These are phyloP conservation scores for Singerocomus inundabilis DNA, from an alignment of 1,284 basidiomycete genomes.

Conservation along the genomic window DNA sequence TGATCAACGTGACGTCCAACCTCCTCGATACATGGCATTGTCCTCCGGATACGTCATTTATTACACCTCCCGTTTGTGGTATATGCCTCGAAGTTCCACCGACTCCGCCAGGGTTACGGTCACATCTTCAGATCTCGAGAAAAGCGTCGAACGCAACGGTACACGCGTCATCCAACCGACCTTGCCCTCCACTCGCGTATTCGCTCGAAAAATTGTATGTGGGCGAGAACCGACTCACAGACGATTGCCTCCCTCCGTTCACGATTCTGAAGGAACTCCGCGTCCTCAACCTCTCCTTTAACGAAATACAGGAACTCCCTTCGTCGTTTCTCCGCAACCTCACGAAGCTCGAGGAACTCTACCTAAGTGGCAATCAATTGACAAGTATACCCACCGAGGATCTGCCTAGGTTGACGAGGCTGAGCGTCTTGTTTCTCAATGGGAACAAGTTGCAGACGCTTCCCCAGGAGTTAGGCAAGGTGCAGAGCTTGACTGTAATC, in stretches of 20 bases:
- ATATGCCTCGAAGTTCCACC: slow-evolving; percentile 23
- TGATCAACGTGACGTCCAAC: slow-evolving; percentile 91
- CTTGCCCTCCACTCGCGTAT: slow-evolving; percentile 66
- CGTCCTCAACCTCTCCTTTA: slow-evolving; percentile 93
- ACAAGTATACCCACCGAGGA: slow-evolving; percentile 90
- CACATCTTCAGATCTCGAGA: slow-evolving; percentile 24
- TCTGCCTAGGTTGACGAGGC: slow-evolving; percentile 62
- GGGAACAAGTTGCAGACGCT: slow-evolving; percentile 93
- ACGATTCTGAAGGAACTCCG: slow-evolving; percentile 75
- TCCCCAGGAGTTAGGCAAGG: slow-evolving; percentile 86
- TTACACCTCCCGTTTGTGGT: slow-evolving; percentile 12
- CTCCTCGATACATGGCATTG: slow-evolving; percentile 75
- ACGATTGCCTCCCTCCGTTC: slow-evolving; percentile 78
- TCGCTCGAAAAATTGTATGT: slow-evolving; percentile 80
- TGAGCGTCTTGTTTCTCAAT: slow-evolving; percentile 85
- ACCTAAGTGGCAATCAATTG: slow-evolving; percentile 92
- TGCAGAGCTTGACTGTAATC: slow-evolving; percentile 78
- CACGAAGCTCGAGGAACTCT: slow-evolving; percentile 76
- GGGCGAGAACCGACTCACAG: slow-evolving; percentile 87
- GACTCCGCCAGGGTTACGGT: slow-evolving; percentile 11
- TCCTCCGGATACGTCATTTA: slow-evolving; percentile 40
- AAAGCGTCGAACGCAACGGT: slow-evolving; percentile 28
- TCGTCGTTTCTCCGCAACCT: slow-evolving; percentile 74
- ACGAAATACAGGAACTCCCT: slow-evolving; percentile 91
- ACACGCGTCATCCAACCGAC: slow-evolving; percentile 25